Conservation (phyloP, 768 basidiomycete genomes). For the Dacryopinax spathularia region DNA sequence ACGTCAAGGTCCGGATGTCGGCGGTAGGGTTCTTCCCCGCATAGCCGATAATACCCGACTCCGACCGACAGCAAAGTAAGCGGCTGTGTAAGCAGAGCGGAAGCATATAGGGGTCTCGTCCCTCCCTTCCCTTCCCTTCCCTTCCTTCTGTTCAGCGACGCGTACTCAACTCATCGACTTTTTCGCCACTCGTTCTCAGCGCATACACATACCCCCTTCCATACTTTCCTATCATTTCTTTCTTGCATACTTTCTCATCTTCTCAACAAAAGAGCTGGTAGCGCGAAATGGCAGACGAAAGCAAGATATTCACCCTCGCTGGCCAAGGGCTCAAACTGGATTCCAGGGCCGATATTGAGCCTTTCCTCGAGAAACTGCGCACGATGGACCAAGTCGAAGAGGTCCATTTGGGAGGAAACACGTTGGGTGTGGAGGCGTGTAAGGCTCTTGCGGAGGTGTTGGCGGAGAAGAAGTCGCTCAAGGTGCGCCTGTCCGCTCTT, state of each 20-base stretch:
- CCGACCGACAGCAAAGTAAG: neutral
- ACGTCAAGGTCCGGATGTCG: no score
- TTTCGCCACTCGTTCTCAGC: neutral
- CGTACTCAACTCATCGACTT: no score
- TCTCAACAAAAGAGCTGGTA: no score
- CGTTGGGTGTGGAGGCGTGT: conserved; percentile 82
- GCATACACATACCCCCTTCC: neutral
- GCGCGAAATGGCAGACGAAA: conserved; percentile 5
- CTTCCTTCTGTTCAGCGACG: no score
- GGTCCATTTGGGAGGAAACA: conserved; percentile 88
- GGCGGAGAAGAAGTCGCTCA: conserved; percentile 47
- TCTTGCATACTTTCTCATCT: no score
- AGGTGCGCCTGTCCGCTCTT: conserved; percentile 34
- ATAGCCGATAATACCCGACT: neutral
- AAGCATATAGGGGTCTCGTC: neutral
- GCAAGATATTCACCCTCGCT: conserved; percentile 35
- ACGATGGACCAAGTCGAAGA: conserved; percentile 52
- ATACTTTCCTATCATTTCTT: neutral
- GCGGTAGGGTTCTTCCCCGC: neutral
- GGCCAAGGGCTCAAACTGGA: conserved; percentile 73
- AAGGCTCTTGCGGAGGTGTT: conserved; percentile 69
- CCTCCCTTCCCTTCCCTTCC: no score
- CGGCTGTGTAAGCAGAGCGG: neutral
- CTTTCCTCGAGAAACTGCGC: conserved; percentile 38
- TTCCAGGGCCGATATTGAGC: conserved; percentile 56